Percentiles rank a stretch among this genome's conserved stretches.
Evolutionary conservation across 1,284 basidiomycete species (phyloP).

Genomic region (Trichosporon sp.): DNA sequence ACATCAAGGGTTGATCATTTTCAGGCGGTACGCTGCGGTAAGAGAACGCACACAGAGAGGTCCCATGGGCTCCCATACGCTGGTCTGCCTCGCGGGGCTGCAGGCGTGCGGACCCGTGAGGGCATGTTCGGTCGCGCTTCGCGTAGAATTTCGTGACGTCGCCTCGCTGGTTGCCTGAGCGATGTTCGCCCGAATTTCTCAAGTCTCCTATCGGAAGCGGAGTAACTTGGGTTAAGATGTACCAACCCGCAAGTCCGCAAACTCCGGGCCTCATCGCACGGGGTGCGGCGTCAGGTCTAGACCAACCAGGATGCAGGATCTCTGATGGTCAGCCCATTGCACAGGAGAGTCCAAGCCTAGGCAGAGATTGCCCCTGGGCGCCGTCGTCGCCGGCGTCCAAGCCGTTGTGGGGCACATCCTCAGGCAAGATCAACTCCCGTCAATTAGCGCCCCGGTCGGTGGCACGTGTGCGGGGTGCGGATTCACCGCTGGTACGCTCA

Average conservation of each 20-base stretch:
- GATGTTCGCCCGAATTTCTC: conserved; percentile 8
- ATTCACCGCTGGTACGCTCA: conserved; percentile 5
- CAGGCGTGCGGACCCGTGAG: background rate
- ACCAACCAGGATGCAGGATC: background rate
- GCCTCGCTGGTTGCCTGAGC: background rate
- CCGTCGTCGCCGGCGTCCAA: conserved; percentile 2
- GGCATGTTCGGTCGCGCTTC: background rate
- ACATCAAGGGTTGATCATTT: conserved; percentile 8
- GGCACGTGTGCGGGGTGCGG: conserved; percentile 16
- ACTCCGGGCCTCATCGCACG: background rate
- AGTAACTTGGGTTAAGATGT: background rate
- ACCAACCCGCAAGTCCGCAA: conserved; percentile 14
- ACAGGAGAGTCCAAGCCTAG: background rate
- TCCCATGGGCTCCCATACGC: background rate
- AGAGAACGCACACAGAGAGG: background rate
- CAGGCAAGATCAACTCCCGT: background rate
- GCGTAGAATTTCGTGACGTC: background rate
- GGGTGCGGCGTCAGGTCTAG: background rate
- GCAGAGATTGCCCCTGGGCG: background rate
- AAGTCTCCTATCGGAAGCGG: conserved; percentile 14
- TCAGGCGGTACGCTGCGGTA: background rate
- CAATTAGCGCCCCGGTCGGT: background rate
- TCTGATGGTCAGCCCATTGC: background rate
- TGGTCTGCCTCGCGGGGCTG: background rate
- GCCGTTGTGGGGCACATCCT: background rate